Base-by-base conservation (phyloP, 352 stramenopile species). In the Globisporangium radiosum region DNA sequence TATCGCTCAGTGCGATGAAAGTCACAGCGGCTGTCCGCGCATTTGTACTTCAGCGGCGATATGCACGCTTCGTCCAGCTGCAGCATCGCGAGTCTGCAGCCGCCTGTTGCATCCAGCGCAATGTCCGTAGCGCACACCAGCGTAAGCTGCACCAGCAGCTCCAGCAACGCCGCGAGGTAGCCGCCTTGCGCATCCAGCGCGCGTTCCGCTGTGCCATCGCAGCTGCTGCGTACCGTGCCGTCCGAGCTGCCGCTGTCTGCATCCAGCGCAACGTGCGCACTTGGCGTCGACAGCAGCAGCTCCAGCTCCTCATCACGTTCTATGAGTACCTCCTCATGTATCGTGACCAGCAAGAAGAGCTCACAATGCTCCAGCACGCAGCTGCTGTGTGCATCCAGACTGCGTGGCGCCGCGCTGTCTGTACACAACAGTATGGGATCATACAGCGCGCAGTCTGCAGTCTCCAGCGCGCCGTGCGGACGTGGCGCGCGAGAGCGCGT, bases 221-320 rank as follows among this genome's bases (percentile, higher is more conserved):
- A 55, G 50, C 62, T 75, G 48, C 65, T 62, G 39, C 15, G 38
- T 85, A 66, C 48, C 53, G 59, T n/a, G 54, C 63, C 40, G 7
- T 50, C 38, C 67, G 39, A 70, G 66, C 17, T 39, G 11, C n/a
- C 62, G 72, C 48, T 10, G 13, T 65, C 5, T 10, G 64, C 15
- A 25, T 85, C 11, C 73, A 85, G 66, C 69, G 69, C 42, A 85
- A 73, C 61, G 50, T 73, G 42, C 69, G 71, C 11, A 55, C 68
- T 11, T 81, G 74, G 69, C 75, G 71, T 59, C 60, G 63, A 7
- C 68, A 61, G 25, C 60, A 63, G 6, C 73, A 75, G 5, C 19
- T 85, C 17, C 39, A 60, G 36, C 71, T 57, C 38, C 50, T 85
- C 40, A 64, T 57, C 40, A 56, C 63, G 7, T 80, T 78, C 39